A percentile compares a stretch with the other conserved stretches of the same genome.
Conservation (phyloP, 352 stramenopile genomes). For the Chrysophaeum taylorii region DNA sequence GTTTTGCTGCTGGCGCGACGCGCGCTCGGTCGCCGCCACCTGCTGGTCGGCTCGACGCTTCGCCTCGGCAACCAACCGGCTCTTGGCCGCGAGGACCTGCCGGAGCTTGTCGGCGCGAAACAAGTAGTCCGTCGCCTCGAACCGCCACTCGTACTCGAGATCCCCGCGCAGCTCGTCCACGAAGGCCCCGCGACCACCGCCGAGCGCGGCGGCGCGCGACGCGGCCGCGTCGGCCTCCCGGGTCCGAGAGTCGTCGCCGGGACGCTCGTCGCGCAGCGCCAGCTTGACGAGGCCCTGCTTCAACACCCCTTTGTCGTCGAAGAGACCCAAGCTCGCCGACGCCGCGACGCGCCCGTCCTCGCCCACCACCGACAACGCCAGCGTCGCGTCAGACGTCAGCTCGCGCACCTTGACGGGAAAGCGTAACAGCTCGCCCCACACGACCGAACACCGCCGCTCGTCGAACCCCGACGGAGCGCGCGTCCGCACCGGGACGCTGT, state of each 20-base stretch:
- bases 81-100: slow-evolving; percentile 1
- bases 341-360: slow-evolving; percentile 63
- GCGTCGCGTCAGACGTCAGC: slow-evolving; percentile 62
- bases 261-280: slow-evolving; percentile 44
- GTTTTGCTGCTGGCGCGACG: no score
- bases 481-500: background rate
- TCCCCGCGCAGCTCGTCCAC: slow-evolving; percentile 2
- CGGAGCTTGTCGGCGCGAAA: slow-evolving; percentile 4
- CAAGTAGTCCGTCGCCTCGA: background rate
- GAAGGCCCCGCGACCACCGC: slow-evolving; percentile 3
- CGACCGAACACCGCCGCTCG: slow-evolving; percentile 17
- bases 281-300: slow-evolving; percentile 70
- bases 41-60: no score
- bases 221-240: slow-evolving; percentile 16
- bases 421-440: slow-evolving; percentile 21
- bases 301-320: slow-evolving; percentile 65
- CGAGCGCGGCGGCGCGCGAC: slow-evolving; percentile 8
- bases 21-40: slow-evolving; percentile 34
- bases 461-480: background rate
- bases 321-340: slow-evolving; percentile 68
- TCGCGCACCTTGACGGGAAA: slow-evolving; percentile 36
- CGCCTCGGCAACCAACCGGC: background rate
- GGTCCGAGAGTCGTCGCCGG: slow-evolving; percentile 30
- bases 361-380: slow-evolving; percentile 68
- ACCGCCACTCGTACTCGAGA: background rate